Percentiles rank a stretch among this genome's conserved stretches.
Evolutionary conservation across 2,329 filamentous ascomycete species (phyloP).

Genomic region (Penicillium psychrosexuale): DNA sequence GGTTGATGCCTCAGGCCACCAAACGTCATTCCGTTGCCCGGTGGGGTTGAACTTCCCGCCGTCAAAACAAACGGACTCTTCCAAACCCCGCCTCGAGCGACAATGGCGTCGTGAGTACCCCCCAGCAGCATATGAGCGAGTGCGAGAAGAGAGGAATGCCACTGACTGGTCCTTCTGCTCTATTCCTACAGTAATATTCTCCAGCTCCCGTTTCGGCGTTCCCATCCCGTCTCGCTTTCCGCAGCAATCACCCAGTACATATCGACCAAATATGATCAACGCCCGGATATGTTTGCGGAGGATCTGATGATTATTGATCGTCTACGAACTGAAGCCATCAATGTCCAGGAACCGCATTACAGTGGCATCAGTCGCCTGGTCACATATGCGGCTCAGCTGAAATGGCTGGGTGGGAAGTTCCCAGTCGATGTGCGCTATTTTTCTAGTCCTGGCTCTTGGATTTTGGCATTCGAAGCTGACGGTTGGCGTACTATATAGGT

Average conservation of each 20-base stretch:
- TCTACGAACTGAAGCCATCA: slow-evolving; percentile 79
- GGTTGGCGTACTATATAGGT: slow-evolving; percentile 53
- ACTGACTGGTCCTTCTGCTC: neutral
- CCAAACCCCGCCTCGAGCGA: slow-evolving; percentile 14
- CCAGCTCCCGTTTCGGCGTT: slow-evolving; percentile 82
- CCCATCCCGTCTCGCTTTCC: slow-evolving; percentile 73
- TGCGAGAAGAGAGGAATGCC: neutral
- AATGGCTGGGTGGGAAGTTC: slow-evolving; percentile 93
- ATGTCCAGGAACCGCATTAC: slow-evolving; percentile 80
- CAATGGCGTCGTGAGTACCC: slow-evolving; percentile 37
- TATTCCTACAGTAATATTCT: slow-evolving; percentile 50
- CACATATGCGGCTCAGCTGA: slow-evolving; percentile 84
- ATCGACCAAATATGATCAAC: slow-evolving; percentile 96
- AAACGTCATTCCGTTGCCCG: slow-evolving; percentile 33
- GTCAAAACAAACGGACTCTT: slow-evolving; percentile 30
- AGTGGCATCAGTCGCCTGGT: slow-evolving; percentile 87
- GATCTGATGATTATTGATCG: slow-evolving; percentile 85
- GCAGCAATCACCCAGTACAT: slow-evolving; percentile 91
- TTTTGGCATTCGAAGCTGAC: slow-evolving; percentile 7
- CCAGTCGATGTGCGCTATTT: slow-evolving; percentile 71
- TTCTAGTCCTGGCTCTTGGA: slow-evolving; percentile 7
- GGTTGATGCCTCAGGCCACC: slow-evolving; percentile 25
- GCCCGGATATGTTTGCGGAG: slow-evolving; percentile 90
- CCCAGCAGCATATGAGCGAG: neutral
- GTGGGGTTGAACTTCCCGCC: slow-evolving; percentile 27